These are phyloP conservation scores for Pugionium cornutum DNA, from an alignment of 345 rosid genomes.

Conservation along the genomic window DNA sequence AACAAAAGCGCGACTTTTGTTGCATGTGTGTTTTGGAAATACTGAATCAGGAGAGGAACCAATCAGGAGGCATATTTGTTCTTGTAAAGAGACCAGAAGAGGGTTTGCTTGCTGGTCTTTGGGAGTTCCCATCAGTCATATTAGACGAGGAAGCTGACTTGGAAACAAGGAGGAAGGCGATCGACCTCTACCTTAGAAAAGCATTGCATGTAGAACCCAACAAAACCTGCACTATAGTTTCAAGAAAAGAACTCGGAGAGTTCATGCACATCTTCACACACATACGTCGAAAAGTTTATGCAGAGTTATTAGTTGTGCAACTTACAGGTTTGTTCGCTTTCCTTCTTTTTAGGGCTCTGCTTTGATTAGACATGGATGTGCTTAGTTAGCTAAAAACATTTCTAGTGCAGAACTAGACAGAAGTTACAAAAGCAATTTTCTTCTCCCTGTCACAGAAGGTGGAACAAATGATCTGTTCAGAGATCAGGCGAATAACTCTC, in stretches of 20 bases:
- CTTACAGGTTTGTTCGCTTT: conserved; percentile 47
- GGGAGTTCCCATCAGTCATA: conserved; percentile 87
- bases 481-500: conserved; percentile 19
- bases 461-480: conserved; percentile 9
- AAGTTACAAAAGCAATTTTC: no score
- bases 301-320: conserved; percentile 61
- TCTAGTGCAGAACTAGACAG: no score
- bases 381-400: neutral
- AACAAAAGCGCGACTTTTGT: conserved; percentile 67
- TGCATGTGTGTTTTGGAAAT: conserved; percentile 86
- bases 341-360: no score
- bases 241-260: conserved; percentile 77
- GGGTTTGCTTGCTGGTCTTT: conserved; percentile 94
- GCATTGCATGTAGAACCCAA: conserved; percentile 53
- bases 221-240: conserved; percentile 47
- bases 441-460: no score
- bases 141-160: conserved; percentile 56
- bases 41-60: conserved; percentile 41
- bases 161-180: conserved; percentile 54
- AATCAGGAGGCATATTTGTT: conserved; percentile 60
- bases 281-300: conserved; percentile 76
- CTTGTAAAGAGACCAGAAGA: conserved; percentile 79
- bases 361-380: neutral
- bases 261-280: conserved; percentile 80
- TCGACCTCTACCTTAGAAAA: conserved; percentile 57